Evolutionary conservation across 257 asterid genomes (phyloP).

Genomic region (Salvia hispanica): DNA sequence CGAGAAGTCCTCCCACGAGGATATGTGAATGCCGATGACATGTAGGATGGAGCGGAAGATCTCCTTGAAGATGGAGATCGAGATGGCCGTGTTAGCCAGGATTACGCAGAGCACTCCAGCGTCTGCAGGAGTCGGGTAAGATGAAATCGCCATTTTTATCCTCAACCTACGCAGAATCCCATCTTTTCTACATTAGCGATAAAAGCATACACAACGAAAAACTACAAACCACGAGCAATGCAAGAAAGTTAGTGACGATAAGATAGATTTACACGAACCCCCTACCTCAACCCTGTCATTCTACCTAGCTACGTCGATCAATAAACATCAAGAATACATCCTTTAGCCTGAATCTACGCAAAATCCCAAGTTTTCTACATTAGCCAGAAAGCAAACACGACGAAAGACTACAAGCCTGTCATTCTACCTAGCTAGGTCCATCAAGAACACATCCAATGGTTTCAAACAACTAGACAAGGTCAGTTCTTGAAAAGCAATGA

Average conservation of each 20-base stretch:
- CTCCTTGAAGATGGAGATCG: constrained; percentile 78
- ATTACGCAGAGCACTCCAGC: constrained; percentile 85
- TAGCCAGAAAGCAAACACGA: constrained; percentile 27
- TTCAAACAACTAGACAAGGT: background rate
- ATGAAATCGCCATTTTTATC: constrained; percentile 69
- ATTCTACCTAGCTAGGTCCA: background rate
- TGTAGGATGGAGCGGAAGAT: constrained; percentile 69
- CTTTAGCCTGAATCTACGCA: constrained; percentile 32
- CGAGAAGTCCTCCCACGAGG: constrained; percentile 70
- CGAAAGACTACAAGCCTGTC: background rate
- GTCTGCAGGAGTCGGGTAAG: constrained; percentile 80
- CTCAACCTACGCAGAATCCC: too few species aligned
- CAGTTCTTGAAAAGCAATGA: constrained; percentile 3
- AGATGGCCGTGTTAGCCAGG: constrained; percentile 79
- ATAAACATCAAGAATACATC: too few species aligned
- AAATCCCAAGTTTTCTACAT: constrained; percentile 14
- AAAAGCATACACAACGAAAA: too few species aligned
- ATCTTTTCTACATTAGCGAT: too few species aligned
- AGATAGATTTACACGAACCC: too few species aligned
- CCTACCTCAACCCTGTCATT: too few species aligned
- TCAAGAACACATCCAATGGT: background rate
- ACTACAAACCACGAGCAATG: too few species aligned
- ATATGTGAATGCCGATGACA: constrained; percentile 64
- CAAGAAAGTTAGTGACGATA: too few species aligned
- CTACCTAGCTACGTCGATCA: too few species aligned